Evolutionary conservation across 495 filamentous ascomycete genomes (phyloP).

Genomic region (Penicillium paxilli): DNA sequence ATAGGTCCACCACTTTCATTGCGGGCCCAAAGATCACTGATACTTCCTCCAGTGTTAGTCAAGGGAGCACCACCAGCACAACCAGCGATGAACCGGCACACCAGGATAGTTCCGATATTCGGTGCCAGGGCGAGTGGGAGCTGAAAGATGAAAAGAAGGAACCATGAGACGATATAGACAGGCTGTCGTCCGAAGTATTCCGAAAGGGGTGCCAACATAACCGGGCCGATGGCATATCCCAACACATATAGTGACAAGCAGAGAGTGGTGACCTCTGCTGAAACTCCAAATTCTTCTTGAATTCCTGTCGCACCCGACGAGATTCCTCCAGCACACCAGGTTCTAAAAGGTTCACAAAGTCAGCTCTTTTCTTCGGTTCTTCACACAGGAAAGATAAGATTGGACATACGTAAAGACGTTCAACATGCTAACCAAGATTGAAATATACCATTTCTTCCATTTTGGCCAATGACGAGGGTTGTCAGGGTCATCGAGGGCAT

Average conservation of each 20-base stretch:
- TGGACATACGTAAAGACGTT: constrained; percentile 43
- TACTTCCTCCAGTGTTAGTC: constrained; percentile 46
- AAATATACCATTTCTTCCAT: constrained; percentile 50
- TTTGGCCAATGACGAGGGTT: constrained; percentile 50
- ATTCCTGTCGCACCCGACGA: constrained; percentile 41
- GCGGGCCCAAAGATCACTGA: constrained; percentile 40
- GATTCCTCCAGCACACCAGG: constrained; percentile 45
- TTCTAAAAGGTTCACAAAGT: constrained; percentile 12
- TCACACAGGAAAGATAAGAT: neutral
- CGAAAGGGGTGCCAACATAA: constrained; percentile 61
- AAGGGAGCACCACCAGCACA: constrained; percentile 53
- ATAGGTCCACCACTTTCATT: constrained; percentile 58
- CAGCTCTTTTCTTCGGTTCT: too few species aligned
- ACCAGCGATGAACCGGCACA: constrained; percentile 58
- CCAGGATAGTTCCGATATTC: constrained; percentile 54
- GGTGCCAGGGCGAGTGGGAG: constrained; percentile 56
- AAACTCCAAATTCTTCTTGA: constrained; percentile 39
- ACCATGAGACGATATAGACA: constrained; percentile 58
- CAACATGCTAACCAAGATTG: constrained; percentile 35
- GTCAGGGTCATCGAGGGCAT: constrained; percentile 34
- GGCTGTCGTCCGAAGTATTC: constrained; percentile 64
- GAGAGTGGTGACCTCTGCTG: constrained; percentile 42
- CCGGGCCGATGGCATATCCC: constrained; percentile 52
- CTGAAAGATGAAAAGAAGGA: constrained; percentile 60
- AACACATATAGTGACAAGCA: constrained; percentile 56